These are phyloP conservation scores for Globisporangium cederbergense DNA, from an alignment of 352 stramenopile genomes.

Conservation along the genomic window DNA sequence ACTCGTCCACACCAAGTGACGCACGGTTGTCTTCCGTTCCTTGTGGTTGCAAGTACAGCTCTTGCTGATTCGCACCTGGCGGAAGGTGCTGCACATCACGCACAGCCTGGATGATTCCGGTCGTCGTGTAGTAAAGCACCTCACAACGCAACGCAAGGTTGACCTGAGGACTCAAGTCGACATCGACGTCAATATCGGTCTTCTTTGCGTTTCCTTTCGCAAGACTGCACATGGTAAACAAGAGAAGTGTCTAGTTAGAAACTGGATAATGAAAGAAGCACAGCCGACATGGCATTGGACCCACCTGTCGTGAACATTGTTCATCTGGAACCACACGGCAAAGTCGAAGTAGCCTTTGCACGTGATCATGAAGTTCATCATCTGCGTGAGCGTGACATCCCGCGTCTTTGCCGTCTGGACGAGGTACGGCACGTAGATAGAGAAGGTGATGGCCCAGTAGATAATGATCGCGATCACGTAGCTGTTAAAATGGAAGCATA, in stretches of 20 bases:
- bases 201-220: conserved; percentile 32
- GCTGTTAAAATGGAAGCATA: conserved; percentile 20
- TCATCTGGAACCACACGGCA: conserved; percentile 89
- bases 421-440: conserved; percentile 83
- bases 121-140: conserved; percentile 87
- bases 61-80: conserved; percentile 64
- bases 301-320: conserved; percentile 65
- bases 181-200: conserved; percentile 74
- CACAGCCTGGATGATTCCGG: conserved; percentile 84
- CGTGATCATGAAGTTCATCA: conserved; percentile 90
- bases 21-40: conserved; percentile 73
- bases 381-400: conserved; percentile 37
- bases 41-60: conserved; percentile 77
- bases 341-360: conserved; percentile 90
- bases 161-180: conserved; percentile 83
- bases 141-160: conserved; percentile 82
- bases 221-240: neutral
- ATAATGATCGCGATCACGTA: conserved; percentile 91
- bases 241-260: neutral
- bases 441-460: conserved; percentile 86
- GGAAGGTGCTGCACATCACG: conserved; percentile 67
- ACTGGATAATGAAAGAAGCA: neutral
- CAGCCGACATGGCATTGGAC: neutral
- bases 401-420: conserved; percentile 46
- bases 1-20: conserved; percentile 77